Percentiles rank a stretch among this genome's conserved stretches.
phyloP scores from a whole-genome alignment of 371 early-diverging fungal species.

The Apophysomyces trapeziformis region DNA sequence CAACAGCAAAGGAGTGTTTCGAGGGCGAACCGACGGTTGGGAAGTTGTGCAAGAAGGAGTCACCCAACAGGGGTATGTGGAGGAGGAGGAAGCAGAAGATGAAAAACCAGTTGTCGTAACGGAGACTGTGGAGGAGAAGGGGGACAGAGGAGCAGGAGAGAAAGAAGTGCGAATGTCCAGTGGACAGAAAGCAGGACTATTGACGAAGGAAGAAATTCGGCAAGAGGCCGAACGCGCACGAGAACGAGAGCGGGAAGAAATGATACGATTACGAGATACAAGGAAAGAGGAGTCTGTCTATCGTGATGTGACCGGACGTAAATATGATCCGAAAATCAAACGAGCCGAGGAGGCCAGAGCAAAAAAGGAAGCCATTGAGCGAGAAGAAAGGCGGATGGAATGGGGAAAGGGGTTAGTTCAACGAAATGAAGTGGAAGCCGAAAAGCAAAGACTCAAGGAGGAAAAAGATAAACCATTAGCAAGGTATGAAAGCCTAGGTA shows the following conservation, averaged over 20 bases:
- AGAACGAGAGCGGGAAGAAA: slow-evolving; percentile 33
- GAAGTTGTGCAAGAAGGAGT: slow-evolving; percentile 54
- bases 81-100: slow-evolving; percentile 53
- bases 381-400: slow-evolving; percentile 67
- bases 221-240: slow-evolving; percentile 54
- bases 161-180: slow-evolving; percentile 52
- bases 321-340: slow-evolving; percentile 70
- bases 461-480: slow-evolving; percentile 69
- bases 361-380: slow-evolving; percentile 63
- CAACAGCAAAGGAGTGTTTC: slow-evolving; percentile 35
- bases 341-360: slow-evolving; percentile 62
- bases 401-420: slow-evolving; percentile 84
- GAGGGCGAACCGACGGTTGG: slow-evolving; percentile 49
- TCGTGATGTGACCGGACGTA: slow-evolving; percentile 77
- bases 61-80: slow-evolving; percentile 21
- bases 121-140: slow-evolving; percentile 19
- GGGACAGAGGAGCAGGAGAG: slow-evolving; percentile 11
- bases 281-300: slow-evolving; percentile 63
- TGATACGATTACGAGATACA: slow-evolving; percentile 35
- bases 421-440: slow-evolving; percentile 57
- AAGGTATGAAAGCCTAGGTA: slow-evolving; percentile 37
- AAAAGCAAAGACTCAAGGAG: slow-evolving; percentile 50
- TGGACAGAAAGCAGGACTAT: slow-evolving; percentile 61
- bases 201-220: slow-evolving; percentile 53
- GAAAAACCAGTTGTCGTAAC: slow-evolving; percentile 55